Evolutionary conservation across 2,329 filamentous ascomycete genomes (phyloP), one percentile per base, ranked within the genome.

Genomic region (Sporothrix phasma): DNA sequence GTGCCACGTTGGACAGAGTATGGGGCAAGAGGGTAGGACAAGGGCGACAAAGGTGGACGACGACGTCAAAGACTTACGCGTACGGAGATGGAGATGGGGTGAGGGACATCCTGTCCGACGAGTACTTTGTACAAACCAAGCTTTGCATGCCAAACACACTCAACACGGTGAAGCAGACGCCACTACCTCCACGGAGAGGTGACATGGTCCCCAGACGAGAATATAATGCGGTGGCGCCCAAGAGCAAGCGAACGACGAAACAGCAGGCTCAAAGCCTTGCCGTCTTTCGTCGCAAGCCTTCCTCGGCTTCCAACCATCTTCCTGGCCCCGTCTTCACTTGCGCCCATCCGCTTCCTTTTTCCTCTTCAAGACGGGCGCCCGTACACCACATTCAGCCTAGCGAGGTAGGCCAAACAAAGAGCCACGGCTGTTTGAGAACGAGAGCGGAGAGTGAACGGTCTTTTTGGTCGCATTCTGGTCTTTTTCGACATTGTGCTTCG

Each of bases 51-150:
- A 53, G 26, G n/a, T 39, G 51, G 51, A 56, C 51, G n/a, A 22
- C 31, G 31, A 29, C 22, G 43, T 34, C 3, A 43, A 53, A 29
- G 34, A 53, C 46, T 62, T 19, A 62, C 24, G 46, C 34, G 60
- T 53, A 62, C 60, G 46, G 45, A 29, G 46, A 62, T 31, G 34
- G 24, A 24, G n/a, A n/a, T n/a, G n/a, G n/a, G n/a, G n/a, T n/a
- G n/a, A n/a, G n/a, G 47, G 39, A 58, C 34, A 39, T 45, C 56
- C 39, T 45, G 37, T 59, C 56, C n/a, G n/a, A n/a, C n/a, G n/a
- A n/a, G n/a, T n/a, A n/a, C n/a, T n/a, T n/a, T n/a, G 22, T 45
- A 59, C 37, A 43, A 3, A 31, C 15, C n/a, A 34, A 4, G n/a
- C 19, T n/a, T n/a, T n/a, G n/a, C n/a, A 54, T n/a, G 19, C 11